Evolutionary conservation across 2,329 filamentous ascomycete genomes (phyloP).

Genomic region (Exophiala bonariae): DNA sequence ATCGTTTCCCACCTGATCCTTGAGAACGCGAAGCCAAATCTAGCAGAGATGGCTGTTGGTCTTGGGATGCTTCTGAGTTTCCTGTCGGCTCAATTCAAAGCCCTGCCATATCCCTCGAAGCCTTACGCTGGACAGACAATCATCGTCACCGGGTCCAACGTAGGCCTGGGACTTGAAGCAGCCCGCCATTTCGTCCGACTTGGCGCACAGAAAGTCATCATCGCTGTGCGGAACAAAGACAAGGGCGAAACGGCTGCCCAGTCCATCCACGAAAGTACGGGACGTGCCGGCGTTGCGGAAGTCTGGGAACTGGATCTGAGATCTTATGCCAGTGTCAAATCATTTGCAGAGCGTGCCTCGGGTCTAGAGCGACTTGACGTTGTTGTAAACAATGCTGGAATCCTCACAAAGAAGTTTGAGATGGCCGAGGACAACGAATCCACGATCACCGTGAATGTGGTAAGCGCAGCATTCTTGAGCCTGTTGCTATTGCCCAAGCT

Average conservation of each 20-base stretch:
- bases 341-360: slow-evolving; percentile 34
- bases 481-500: slow-evolving; percentile 26
- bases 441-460: slow-evolving; percentile 28
- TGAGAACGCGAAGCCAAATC: too few relatives aligned
- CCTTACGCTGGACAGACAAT: slow-evolving; percentile 29
- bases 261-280: slow-evolving; percentile 33
- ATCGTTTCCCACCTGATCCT: too few relatives aligned
- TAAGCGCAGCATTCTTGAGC: slow-evolving; percentile 25
- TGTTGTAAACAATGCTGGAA: slow-evolving; percentile 39
- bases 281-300: slow-evolving; percentile 33
- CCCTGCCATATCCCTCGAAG: slow-evolving; percentile 8
- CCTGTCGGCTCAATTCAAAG: slow-evolving; percentile 11
- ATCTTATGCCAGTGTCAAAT: slow-evolving; percentile 39
- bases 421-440: slow-evolving; percentile 14
- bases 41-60: too few relatives aligned
- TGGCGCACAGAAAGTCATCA: slow-evolving; percentile 41
- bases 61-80: too few relatives aligned
- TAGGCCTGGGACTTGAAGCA: slow-evolving; percentile 46
- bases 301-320: slow-evolving; percentile 48
- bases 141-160: slow-evolving; percentile 47
- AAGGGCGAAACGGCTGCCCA: slow-evolving; percentile 43
- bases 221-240: slow-evolving; percentile 40
- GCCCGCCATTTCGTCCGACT: slow-evolving; percentile 42
- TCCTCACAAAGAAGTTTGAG: slow-evolving; percentile 15
- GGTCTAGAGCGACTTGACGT: slow-evolving; percentile 34